Conservation (phyloP, 371 early-diverging fungal species). For the Haplosporangium sp. region DNA sequence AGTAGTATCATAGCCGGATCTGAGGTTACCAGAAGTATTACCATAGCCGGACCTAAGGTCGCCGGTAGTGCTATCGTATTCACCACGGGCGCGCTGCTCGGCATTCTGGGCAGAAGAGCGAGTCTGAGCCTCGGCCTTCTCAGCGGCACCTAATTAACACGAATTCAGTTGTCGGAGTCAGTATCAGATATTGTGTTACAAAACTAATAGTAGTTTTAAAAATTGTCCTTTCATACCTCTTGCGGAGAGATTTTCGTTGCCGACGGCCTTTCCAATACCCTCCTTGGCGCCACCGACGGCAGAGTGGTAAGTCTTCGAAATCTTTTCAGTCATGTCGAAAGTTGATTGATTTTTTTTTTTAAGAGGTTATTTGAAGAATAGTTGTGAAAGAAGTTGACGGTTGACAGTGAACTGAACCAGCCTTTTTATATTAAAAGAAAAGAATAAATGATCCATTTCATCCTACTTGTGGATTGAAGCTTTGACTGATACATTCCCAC, state of each 20-base stretch:
- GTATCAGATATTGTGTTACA: too few species aligned
- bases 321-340: constrained; percentile 36
- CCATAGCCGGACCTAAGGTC: constrained; percentile 58
- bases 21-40: constrained; percentile 53
- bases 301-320: constrained; percentile 37
- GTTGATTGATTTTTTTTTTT: background rate
- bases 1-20: constrained; percentile 56
- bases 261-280: constrained; percentile 56
- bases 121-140: constrained; percentile 33
- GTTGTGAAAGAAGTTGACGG: background rate
- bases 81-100: constrained; percentile 24
- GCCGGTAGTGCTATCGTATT: constrained; percentile 58
- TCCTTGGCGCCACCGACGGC: constrained; percentile 60
- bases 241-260: constrained; percentile 60
- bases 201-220: too few species aligned
- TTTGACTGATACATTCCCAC: background rate
- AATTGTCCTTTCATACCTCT: constrained; percentile 44
- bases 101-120: constrained; percentile 6
- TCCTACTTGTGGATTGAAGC: background rate
- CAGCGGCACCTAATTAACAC: constrained; percentile 26
- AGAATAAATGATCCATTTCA: background rate
- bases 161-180: background rate
- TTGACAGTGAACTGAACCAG: background rate
- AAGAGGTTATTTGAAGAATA: background rate
- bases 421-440: background rate